These are phyloP conservation scores for Coemansia sp. DNA, from an alignment of 192 early-diverging fungal genomes.

Conservation along the genomic window DNA sequence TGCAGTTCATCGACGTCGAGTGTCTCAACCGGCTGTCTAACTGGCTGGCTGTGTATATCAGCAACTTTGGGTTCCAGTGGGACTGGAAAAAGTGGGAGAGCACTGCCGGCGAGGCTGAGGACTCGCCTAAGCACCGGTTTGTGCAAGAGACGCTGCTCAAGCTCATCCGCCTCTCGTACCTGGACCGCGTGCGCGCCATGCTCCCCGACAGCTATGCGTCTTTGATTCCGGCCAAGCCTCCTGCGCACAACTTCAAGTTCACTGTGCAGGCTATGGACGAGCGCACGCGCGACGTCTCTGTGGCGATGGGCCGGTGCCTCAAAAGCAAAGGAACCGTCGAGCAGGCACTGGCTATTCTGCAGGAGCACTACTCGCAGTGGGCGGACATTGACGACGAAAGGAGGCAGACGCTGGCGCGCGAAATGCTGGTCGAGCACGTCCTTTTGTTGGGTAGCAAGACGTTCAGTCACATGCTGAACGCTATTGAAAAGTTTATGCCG, in stretches of 20 bases:
- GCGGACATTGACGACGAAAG: slow-evolving; percentile 37
- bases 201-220: slow-evolving; percentile 68
- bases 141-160: slow-evolving; percentile 85
- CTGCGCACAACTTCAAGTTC: slow-evolving; percentile 73
- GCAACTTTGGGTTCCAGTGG: slow-evolving; percentile 92
- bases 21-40: slow-evolving; percentile 78
- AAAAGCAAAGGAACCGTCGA: slow-evolving; percentile 52
- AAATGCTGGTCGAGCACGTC: slow-evolving; percentile 80
- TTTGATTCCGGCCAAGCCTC: slow-evolving; percentile 65
- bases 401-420: slow-evolving; percentile 58
- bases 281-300: slow-evolving; percentile 64
- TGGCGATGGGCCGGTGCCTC: slow-evolving; percentile 50
- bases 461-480: slow-evolving; percentile 91
- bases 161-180: slow-evolving; percentile 85
- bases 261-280: slow-evolving; percentile 59
- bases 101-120: slow-evolving; percentile 20
- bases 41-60: slow-evolving; percentile 91
- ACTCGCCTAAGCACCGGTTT: slow-evolving; percentile 58
- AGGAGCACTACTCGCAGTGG: slow-evolving; percentile 52
- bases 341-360: slow-evolving; percentile 49
- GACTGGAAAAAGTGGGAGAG: slow-evolving; percentile 80
- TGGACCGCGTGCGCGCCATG: slow-evolving; percentile 79
- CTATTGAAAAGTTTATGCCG: slow-evolving; percentile 78
- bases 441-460: slow-evolving; percentile 88
- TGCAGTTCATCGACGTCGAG: slow-evolving; percentile 68